Evolutionary conservation across 495 filamentous ascomycete genomes (phyloP).

Genomic region (Penicillium coprophilum): DNA sequence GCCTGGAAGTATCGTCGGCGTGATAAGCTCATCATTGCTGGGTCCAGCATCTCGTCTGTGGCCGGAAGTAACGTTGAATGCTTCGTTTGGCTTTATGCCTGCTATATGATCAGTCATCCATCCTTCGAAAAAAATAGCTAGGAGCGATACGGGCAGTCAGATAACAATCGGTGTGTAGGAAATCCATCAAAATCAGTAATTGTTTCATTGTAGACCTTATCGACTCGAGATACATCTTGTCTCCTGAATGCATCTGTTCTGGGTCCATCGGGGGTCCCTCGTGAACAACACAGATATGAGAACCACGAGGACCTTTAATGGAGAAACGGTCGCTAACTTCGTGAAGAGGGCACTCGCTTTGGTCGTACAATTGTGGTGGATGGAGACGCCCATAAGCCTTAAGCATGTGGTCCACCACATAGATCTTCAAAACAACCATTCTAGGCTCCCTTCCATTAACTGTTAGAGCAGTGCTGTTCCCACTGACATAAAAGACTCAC

Average conservation of each 20-base stretch:
- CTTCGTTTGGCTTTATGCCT: neutral
- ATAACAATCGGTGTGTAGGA: slow-evolving; percentile 4
- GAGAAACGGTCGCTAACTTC: slow-evolving; percentile 2
- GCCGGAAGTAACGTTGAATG: neutral
- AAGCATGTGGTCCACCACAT: slow-evolving; percentile 5
- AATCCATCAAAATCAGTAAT: neutral
- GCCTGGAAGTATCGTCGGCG: neutral
- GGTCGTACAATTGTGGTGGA: neutral
- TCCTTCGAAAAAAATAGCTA: neutral
- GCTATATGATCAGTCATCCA: neutral
- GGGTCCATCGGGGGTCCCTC: neutral
- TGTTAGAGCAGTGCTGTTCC: neutral
- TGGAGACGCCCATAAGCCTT: neutral
- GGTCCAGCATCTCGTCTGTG: neutral
- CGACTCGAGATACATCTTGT: neutral
- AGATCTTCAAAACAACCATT: slow-evolving; percentile 10
- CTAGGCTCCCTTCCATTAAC: neutral
- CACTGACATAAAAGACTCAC: neutral
- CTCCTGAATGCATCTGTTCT: neutral
- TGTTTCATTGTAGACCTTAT: neutral
- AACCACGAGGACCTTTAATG: neutral
- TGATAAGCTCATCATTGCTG: neutral
- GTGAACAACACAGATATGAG: slow-evolving; percentile 10
- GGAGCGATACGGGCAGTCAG: slow-evolving; percentile 1
- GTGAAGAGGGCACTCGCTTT: neutral